Evolutionary conservation across 768 basidiomycete genomes (phyloP).

Genomic region (Leccinum uliginosum): DNA sequence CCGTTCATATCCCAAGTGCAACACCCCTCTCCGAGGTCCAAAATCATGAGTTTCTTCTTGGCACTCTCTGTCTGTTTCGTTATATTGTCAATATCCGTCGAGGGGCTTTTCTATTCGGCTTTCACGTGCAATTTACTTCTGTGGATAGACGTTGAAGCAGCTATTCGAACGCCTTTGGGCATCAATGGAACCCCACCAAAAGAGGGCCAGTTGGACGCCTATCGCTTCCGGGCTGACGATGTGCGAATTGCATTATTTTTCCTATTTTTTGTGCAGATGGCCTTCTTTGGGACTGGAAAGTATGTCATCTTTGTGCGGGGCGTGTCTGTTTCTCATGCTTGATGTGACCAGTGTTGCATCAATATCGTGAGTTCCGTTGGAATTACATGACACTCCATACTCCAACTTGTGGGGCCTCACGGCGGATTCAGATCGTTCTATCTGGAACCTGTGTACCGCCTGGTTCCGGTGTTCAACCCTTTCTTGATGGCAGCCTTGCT

Average conservation of each 20-base stretch:
- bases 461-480: slow-evolving; percentile 81
- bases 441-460: slow-evolving; percentile 80
- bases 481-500: slow-evolving; percentile 76
- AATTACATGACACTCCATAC: not conserved
- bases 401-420: not conserved
- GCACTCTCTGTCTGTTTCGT: slow-evolving; percentile 74
- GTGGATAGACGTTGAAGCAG: slow-evolving; percentile 65
- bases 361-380: slow-evolving; percentile 55
- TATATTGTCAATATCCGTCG: slow-evolving; percentile 76
- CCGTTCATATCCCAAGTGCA: slow-evolving; percentile 42
- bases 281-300: slow-evolving; percentile 85
- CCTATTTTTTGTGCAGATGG: slow-evolving; percentile 82
- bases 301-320: slow-evolving; percentile 33
- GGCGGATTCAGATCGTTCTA: slow-evolving; percentile 62
- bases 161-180: slow-evolving; percentile 16
- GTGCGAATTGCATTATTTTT: slow-evolving; percentile 76
- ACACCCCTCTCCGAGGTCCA: slow-evolving; percentile 41
- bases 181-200: slow-evolving; percentile 2
- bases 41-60: slow-evolving; percentile 60
- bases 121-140: slow-evolving; percentile 57
- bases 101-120: slow-evolving; percentile 74
- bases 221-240: slow-evolving; percentile 55
- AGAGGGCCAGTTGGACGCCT: slow-evolving; percentile 14
- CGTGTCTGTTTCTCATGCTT: not conserved
- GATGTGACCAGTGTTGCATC: slow-evolving; percentile 59